Base-by-base conservation (phyloP, 176 grass and related monocot genomes). In the Avena atlantica region DNA sequence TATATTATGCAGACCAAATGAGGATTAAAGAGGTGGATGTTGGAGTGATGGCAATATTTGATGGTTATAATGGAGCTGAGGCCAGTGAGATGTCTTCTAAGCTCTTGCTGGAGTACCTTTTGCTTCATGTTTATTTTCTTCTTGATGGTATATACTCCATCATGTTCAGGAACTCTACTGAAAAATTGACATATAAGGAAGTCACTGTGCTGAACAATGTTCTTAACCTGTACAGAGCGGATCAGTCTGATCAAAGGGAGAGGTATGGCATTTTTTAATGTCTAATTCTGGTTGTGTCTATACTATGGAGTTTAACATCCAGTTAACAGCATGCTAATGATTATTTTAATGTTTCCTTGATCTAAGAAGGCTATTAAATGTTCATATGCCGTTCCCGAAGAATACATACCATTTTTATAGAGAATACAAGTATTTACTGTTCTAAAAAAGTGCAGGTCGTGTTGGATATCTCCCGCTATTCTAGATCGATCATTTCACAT, bases 121-220 rank as follows among this genome's bases (percentile, higher is more conserved):
- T 98, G 85, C 74, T 98, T n/a, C 97, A 98, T 85, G 84, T 98
- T 52, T 94, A 92, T 92, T 96, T 98, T 86, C 92, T 95, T 88
- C 90, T 98, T 79, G 96, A 98, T 70, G 93, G 87, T 14, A 90
- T 95, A 82, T 96, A 98, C 71, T 96, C 92, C 64, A 79, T 91
- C 29, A 78, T 87, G 63, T 91, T 98, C 70, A 91, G 85, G 88
- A 89, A 81, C 83, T 91, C 93, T 79, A 92, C 81, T 82, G 90
- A 86, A 55, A 92, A 89, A 48, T 78, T 98, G 85, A 89, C 78
- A 79, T 80, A 91, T 78, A 86, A 59, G 49, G 90, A 98, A 71
- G 40, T 85, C 64, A 69, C 77, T 67, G 68, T 92, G 76, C 81
- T 92, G 71, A 79, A 88, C 62, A 76, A 87, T 74, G 78, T 95